Conservation (phyloP, 2,329 filamentous ascomycete genomes). For the Cadophora sp. region DNA sequence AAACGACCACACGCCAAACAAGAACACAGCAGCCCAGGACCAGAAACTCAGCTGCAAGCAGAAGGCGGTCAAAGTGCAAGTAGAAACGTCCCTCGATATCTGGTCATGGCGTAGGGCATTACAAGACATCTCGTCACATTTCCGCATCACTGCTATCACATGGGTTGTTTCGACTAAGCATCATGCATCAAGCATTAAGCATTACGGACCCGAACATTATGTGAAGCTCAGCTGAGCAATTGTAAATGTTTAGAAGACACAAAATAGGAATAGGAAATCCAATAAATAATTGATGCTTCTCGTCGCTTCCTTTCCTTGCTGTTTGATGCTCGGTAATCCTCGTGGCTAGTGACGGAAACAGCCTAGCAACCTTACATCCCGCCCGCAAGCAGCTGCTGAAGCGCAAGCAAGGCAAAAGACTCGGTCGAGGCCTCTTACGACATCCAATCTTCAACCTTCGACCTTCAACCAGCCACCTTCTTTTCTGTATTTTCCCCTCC, state of each 20-base stretch:
- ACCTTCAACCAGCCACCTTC: conserved; percentile 30
- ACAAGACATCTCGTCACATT: conserved; percentile 10
- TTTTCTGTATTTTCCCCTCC: conserved; percentile 22
- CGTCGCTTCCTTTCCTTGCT: conserved; percentile 25
- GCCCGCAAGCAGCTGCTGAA: conserved; percentile 10
- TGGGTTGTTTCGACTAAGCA: conserved; percentile 11
- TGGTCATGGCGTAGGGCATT: neutral
- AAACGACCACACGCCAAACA: neutral
- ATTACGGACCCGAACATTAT: neutral
- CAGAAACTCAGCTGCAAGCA: neutral
- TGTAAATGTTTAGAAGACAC: neutral
- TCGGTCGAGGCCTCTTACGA: conserved; percentile 23
- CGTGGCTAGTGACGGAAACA: conserved; percentile 1
- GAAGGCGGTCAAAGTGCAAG: conserved; percentile 11
- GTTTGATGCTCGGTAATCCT: conserved; percentile 23
- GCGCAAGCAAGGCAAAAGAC: neutral
- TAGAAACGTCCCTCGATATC: conserved; percentile 8
- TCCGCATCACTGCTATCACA: conserved; percentile 4
- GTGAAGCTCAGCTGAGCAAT: neutral
- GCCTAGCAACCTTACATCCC: neutral
- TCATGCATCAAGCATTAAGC: neutral
- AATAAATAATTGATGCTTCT: conserved; percentile 16
- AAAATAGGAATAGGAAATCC: neutral
- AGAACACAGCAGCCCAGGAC: neutral
- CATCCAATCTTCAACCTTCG: conserved; percentile 20